Conservation (phyloP, 768 basidiomycete genomes). For the Exidia glandulosa region DNA sequence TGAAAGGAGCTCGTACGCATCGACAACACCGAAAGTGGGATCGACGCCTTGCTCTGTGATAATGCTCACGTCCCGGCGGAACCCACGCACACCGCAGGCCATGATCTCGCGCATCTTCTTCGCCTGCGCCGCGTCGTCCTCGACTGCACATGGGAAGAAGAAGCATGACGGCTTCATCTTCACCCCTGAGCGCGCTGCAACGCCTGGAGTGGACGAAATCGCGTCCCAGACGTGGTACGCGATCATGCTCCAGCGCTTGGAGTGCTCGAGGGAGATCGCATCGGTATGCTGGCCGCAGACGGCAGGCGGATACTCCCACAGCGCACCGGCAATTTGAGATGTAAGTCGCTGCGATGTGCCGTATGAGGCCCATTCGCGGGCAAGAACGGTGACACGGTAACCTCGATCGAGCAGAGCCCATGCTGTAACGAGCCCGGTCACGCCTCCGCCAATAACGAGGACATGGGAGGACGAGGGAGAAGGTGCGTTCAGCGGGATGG, state of each 20-base stretch:
- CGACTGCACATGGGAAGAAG: constrained; percentile 21
- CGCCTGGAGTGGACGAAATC: constrained; percentile 11
- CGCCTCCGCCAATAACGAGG: constrained; percentile 13
- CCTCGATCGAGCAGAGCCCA: constrained; percentile 27
- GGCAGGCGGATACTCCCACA: constrained; percentile 30
- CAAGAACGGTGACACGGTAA: constrained; percentile 24
- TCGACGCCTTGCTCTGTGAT: constrained; percentile 19
- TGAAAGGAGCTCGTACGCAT: constrained; percentile 24
- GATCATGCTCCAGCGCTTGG: constrained; percentile 26
- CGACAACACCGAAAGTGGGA: constrained; percentile 19
- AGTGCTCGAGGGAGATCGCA: constrained; percentile 21
- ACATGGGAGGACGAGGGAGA: background rate
- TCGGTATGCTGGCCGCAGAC: constrained; percentile 29
- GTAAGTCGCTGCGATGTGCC: background rate
- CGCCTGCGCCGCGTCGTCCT: constrained; percentile 16
- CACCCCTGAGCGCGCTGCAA: constrained; percentile 15
- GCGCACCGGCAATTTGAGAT: constrained; percentile 4
- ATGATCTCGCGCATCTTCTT: constrained; percentile 16
- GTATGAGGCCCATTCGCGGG: constrained; percentile 16
- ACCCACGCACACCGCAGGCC: constrained; percentile 15
- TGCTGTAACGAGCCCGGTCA: constrained; percentile 11
- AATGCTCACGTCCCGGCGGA: constrained; percentile 9
- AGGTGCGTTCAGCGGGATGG: background rate
- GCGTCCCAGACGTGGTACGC: constrained; percentile 23
- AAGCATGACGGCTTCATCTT: constrained; percentile 24